A percentile compares a stretch with the other conserved stretches of the same genome.
Conservation (phyloP, 768 basidiomycete species). For the Aureoboletus auriporus region DNA sequence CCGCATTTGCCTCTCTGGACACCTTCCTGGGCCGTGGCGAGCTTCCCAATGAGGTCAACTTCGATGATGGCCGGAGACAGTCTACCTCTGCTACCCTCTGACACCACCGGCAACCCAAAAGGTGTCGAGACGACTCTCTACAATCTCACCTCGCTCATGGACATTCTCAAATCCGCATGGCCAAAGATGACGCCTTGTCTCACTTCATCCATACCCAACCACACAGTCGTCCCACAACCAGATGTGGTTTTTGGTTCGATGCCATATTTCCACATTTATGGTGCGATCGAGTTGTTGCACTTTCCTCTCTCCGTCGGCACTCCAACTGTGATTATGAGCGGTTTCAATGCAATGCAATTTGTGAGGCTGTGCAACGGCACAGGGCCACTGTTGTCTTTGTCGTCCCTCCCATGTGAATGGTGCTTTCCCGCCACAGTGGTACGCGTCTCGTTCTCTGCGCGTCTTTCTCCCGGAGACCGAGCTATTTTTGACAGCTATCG, state of each 20-base stretch:
- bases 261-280: constrained; percentile 56
- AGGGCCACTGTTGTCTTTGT: constrained; percentile 53
- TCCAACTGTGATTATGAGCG: constrained; percentile 54
- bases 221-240: not conserved
- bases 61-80: constrained; percentile 55
- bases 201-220: constrained; percentile 8
- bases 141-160: constrained; percentile 60
- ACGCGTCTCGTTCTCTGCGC: constrained; percentile 17
- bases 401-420: constrained; percentile 83
- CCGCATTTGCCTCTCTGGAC: constrained; percentile 38
- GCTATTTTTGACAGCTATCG: constrained; percentile 41
- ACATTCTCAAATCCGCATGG: constrained; percentile 46
- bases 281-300: constrained; percentile 58
- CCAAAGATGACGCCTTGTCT: constrained; percentile 32
- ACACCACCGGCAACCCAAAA: constrained; percentile 79
- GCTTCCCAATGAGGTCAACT: constrained; percentile 50
- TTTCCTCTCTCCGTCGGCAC: constrained; percentile 50
- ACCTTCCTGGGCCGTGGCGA: constrained; percentile 50
- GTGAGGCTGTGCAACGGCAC: constrained; percentile 62
- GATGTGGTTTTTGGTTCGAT: constrained; percentile 63
- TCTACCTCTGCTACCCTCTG: constrained; percentile 61
- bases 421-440: constrained; percentile 67
- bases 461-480: no score
- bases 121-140: constrained; percentile 66
- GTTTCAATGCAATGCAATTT: constrained; percentile 69